Base-by-base conservation (phyloP, 2,329 filamentous ascomycete genomes). In the Apiospora marii region DNA sequence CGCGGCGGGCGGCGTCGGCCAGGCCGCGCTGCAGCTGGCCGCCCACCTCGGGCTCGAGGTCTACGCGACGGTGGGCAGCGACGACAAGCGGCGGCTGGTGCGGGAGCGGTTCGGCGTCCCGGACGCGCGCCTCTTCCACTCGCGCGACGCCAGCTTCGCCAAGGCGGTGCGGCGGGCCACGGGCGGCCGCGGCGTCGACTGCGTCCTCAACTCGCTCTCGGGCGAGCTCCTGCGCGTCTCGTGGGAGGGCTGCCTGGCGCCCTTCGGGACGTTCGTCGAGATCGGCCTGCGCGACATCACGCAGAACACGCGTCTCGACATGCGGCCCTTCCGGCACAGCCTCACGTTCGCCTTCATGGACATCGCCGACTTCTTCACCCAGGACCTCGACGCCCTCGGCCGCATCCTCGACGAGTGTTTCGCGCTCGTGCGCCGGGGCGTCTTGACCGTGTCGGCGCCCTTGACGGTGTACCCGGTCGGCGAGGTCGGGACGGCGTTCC, bases 151-250 rank as follows among this genome's bases (percentile, higher is more conserved):
- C 24, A 78, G 76, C 27, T 83, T 85, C 37, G 80, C 82, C 12
- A 73, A 76, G 0, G 71, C 75, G 3, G 74, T 86, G 24, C 75
- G 79, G 34, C 73, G 78, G 0, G 70, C 78, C 19, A 85, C 83
- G 0, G 74, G 72, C 19, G 74, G 77, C 0, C 70, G 70, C 1
- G 82, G 82, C 22, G 78, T 87, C 1, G 85, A 88, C 61, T 73
- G 87, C 10, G 79, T 87, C 1, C 85, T 87, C 71, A 86, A 87
- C 74, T 81, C 86, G 0, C 48, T 75, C 16, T 84, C 86, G n/a
- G 53, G 71, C 14, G 74, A 74, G 68, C 61, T 71, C 2, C 72
- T 75, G 6, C 68, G 46, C 14, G 71, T 51, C 34, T 72, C 74
- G 16, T 75, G 74, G 74, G 44, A 71, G 24, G 64, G 72, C 61